Percentiles rank a stretch among this genome's conserved stretches.
These are phyloP conservation scores for Orbilia blumenaviensis DNA, from an alignment of 2,329 filamentous ascomycete species.

Conservation along the genomic window DNA sequence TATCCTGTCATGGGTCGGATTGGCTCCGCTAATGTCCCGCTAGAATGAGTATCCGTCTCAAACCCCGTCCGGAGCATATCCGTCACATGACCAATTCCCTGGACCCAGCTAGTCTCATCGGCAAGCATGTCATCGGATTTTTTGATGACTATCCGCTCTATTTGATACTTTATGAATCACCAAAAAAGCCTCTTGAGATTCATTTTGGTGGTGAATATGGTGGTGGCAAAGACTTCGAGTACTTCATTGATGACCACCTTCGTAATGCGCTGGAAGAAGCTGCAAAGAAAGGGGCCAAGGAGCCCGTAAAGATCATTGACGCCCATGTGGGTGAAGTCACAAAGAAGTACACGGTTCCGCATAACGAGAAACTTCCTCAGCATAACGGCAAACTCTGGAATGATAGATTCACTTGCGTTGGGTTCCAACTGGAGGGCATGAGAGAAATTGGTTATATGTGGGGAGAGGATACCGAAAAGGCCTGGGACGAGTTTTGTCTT, in stretches of 20 bases:
- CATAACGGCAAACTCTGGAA: conserved; percentile 28
- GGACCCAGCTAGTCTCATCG: conserved; percentile 18
- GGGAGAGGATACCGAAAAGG: conserved; percentile 26
- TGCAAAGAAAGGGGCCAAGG: neutral
- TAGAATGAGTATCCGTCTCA: conserved; percentile 1
- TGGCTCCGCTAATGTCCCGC: neutral
- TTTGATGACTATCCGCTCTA: conserved; percentile 27
- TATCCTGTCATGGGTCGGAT: neutral
- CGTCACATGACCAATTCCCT: conserved; percentile 16
- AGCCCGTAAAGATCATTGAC: conserved; percentile 17
- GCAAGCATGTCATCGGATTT: conserved; percentile 40
- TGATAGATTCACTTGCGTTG: conserved; percentile 16
- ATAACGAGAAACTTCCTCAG: conserved; percentile 28
- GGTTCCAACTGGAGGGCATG: conserved; percentile 20
- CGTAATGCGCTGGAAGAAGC: conserved; percentile 14
- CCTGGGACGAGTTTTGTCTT: conserved; percentile 26
- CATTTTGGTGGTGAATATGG: conserved; percentile 32
- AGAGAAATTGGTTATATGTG: conserved; percentile 24
- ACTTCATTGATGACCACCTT: conserved; percentile 23
- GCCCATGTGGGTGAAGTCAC: conserved; percentile 18
- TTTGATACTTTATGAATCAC: neutral
- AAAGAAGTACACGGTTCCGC: conserved; percentile 16
- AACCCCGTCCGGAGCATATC: conserved; percentile 28
- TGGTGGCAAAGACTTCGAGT: conserved; percentile 38
- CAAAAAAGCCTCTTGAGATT: conserved; percentile 16